phyloP scores from a whole-genome alignment of 257 asterid species.

The Forsythia viridissima region DNA sequence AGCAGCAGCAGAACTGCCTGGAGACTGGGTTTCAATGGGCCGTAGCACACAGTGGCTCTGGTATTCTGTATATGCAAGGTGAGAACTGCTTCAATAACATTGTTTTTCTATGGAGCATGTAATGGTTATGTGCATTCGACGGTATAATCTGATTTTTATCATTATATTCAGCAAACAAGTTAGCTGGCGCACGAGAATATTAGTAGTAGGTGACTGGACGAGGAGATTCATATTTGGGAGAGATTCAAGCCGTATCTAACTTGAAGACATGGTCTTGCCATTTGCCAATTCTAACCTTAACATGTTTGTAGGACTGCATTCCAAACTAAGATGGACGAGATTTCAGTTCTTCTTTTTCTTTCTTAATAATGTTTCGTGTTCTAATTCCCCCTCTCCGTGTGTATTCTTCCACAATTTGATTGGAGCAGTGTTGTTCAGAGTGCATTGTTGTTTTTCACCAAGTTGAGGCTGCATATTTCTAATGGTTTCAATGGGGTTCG shows the following conservation, averaged over 20 bases:
- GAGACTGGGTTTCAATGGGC: conserved; percentile 97
- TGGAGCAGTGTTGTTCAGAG: too few relatives aligned
- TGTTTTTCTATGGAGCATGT: neutral
- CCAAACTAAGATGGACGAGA: too few relatives aligned
- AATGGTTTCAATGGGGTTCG: too few relatives aligned
- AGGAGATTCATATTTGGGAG: conserved; percentile 85
- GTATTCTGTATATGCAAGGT: conserved; percentile 98
- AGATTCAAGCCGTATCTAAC: conserved; percentile 90
- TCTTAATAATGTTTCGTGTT: too few relatives aligned
- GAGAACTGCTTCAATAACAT: neutral
- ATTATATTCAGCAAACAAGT: conserved; percentile 82
- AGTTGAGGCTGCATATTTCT: too few relatives aligned
- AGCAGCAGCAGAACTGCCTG: conserved; percentile 98
- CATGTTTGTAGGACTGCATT: too few relatives aligned
- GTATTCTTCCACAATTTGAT: too few relatives aligned
- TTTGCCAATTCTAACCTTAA: too few relatives aligned
- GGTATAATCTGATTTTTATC: neutral
- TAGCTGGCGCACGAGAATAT: conserved; percentile 87
- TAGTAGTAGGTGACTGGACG: conserved; percentile 84
- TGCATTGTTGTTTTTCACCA: too few relatives aligned
- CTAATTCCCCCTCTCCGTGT: too few relatives aligned
- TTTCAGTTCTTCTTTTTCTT: too few relatives aligned
- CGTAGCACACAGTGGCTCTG: conserved; percentile 97
- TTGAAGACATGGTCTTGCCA: neutral
- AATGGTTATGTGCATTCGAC: neutral